These are phyloP conservation scores for Metschnikowia continentalis DNA, from an alignment of 805 yeast species.

Conservation along the genomic window DNA sequence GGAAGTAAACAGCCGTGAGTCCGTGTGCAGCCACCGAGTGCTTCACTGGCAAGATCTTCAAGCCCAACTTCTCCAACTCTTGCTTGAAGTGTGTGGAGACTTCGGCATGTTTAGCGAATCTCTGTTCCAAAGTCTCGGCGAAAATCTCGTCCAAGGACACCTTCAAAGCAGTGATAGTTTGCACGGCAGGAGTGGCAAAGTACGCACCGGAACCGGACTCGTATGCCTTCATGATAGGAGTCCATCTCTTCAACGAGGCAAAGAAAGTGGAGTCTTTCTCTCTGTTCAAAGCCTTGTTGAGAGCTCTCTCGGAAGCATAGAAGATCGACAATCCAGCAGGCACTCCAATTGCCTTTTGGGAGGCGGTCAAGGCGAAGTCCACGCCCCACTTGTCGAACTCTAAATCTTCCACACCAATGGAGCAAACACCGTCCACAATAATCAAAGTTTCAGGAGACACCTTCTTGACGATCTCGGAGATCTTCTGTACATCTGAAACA, in stretches of 20 bases:
- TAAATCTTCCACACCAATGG: slow-evolving; percentile 83
- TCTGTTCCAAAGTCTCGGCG: slow-evolving; percentile 47
- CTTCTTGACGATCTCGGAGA: slow-evolving; percentile 57
- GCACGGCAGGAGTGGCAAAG: slow-evolving; percentile 97
- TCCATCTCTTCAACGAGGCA: slow-evolving; percentile 78
- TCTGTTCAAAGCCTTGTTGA: slow-evolving; percentile 52
- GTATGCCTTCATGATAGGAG: slow-evolving; percentile 82
- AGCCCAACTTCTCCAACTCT: slow-evolving; percentile 52
- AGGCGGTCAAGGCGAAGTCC: slow-evolving; percentile 85
- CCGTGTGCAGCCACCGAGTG: slow-evolving; percentile 76
- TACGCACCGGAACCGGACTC: slow-evolving; percentile 77
- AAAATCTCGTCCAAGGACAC: slow-evolving; percentile 72
- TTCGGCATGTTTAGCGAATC: slow-evolving; percentile 60
- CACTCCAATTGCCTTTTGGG: slow-evolving; percentile 93
- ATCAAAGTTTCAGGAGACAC: slow-evolving; percentile 77
- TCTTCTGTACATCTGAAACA: slow-evolving; percentile 60
- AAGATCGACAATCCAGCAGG: slow-evolving; percentile 89
- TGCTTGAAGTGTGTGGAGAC: slow-evolving; percentile 66
- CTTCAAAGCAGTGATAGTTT: slow-evolving; percentile 74
- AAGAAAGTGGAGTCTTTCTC: slow-evolving; percentile 52
- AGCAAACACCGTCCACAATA: slow-evolving; percentile 92
- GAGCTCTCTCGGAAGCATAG: slow-evolving; percentile 71
- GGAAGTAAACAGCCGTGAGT: slow-evolving; percentile 78
- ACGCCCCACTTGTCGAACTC: slow-evolving; percentile 87
- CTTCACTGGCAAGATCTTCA: slow-evolving; percentile 62